A percentile compares a stretch with the other conserved stretches of the same genome.
Conservation (phyloP, 2,329 filamentous ascomycete genomes). For the Pseudocercospora ulei region DNA sequence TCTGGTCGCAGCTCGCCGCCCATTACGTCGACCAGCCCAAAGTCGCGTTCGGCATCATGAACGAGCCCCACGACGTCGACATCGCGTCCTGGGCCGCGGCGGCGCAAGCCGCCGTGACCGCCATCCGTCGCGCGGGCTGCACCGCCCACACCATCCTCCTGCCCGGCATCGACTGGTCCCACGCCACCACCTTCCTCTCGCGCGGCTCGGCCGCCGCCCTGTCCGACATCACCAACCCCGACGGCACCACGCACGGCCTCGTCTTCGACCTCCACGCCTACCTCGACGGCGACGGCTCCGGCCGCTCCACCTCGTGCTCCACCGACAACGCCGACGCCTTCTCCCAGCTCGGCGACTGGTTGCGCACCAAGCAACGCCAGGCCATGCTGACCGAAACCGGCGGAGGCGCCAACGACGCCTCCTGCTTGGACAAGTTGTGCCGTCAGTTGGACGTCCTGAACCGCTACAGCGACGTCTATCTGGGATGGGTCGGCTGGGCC, state of each 20-base stretch:
- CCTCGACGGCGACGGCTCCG: slow-evolving; percentile 37
- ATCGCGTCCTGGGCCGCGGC: slow-evolving; percentile 51
- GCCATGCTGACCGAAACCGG: slow-evolving; percentile 39
- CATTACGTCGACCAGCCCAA: slow-evolving; percentile 49
- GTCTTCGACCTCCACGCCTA: slow-evolving; percentile 40
- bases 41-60: slow-evolving; percentile 58
- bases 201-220: slow-evolving; percentile 29
- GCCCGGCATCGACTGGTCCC: slow-evolving; percentile 49
- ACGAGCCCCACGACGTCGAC: slow-evolving; percentile 48
- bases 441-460: slow-evolving; percentile 31
- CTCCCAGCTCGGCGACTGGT: slow-evolving; percentile 33
- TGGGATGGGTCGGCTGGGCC: slow-evolving; percentile 32
- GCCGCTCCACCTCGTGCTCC: slow-evolving; percentile 33
- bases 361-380: slow-evolving; percentile 34
- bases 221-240: slow-evolving; percentile 26
- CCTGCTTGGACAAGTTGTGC: slow-evolving; percentile 34
- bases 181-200: slow-evolving; percentile 24
- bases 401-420: slow-evolving; percentile 33
- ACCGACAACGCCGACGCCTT: slow-evolving; percentile 34
- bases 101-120: slow-evolving; percentile 54
- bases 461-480: slow-evolving; percentile 29
- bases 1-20: slow-evolving; percentile 50
- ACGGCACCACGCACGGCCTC: slow-evolving; percentile 30
- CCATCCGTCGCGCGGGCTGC: slow-evolving; percentile 57
- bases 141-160: slow-evolving; percentile 52